Evolutionary conservation across 2,329 filamentous ascomycete genomes (phyloP).

Genomic region (Sordariomycetes sp.): DNA sequence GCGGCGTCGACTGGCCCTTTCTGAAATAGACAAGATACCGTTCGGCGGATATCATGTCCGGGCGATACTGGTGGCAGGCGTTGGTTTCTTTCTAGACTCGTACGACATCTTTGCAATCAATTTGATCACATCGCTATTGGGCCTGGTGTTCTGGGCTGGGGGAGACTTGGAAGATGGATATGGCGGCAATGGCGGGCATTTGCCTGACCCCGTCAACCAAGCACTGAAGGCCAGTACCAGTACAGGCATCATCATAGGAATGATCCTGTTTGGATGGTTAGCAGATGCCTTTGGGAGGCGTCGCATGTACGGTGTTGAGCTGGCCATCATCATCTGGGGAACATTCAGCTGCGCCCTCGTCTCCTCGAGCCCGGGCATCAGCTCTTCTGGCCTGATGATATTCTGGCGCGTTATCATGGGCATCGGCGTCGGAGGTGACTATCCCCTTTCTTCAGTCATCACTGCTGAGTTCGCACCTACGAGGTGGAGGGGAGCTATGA

Average conservation of each 20-base stretch:
- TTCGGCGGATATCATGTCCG: slow-evolving; percentile 72
- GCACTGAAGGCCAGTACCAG: slow-evolving; percentile 76
- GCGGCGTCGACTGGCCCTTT: slow-evolving; percentile 63
- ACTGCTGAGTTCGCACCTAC: slow-evolving; percentile 81
- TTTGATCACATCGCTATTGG: slow-evolving; percentile 61
- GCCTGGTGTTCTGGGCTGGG: slow-evolving; percentile 65
- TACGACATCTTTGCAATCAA: slow-evolving; percentile 79
- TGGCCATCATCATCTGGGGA: slow-evolving; percentile 62
- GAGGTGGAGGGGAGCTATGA: slow-evolving; percentile 74
- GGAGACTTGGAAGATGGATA: slow-evolving; percentile 30
- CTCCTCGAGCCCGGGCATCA: slow-evolving; percentile 50
- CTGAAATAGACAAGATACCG: slow-evolving; percentile 70
- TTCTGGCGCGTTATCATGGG: slow-evolving; percentile 76
- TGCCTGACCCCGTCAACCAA: slow-evolving; percentile 59
- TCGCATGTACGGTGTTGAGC: slow-evolving; percentile 73
- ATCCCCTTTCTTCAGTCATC: slow-evolving; percentile 71
- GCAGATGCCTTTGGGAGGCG: slow-evolving; percentile 70
- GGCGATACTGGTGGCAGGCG: slow-evolving; percentile 65
- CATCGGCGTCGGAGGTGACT: slow-evolving; percentile 73
- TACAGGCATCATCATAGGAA: slow-evolving; percentile 69
- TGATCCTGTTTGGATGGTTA: slow-evolving; percentile 67
- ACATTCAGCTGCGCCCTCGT: slow-evolving; percentile 60
- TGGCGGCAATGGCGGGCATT: slow-evolving; percentile 42
- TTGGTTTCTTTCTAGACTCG: slow-evolving; percentile 77
- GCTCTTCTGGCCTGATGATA: slow-evolving; percentile 51